Conservation (phyloP, 208 protist species). For the Wallacemonas sp. region DNA sequence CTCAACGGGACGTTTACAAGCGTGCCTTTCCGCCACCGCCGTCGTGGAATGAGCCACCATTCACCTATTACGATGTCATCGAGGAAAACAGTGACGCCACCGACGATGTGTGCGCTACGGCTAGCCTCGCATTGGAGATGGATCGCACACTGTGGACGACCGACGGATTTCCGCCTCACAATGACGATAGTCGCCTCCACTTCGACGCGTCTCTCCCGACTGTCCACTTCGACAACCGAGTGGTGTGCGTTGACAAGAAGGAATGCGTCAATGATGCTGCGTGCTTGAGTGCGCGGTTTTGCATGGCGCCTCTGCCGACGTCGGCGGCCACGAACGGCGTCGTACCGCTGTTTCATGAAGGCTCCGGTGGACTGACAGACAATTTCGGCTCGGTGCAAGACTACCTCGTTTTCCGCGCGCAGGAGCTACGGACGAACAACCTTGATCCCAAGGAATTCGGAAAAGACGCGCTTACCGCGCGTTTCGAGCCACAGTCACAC, state of each 20-base stretch:
- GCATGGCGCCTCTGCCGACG: neutral
- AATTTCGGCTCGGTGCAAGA: neutral
- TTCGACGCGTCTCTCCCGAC: neutral
- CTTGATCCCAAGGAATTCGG: neutral
- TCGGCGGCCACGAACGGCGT: neutral
- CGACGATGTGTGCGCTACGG: neutral
- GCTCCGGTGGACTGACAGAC: neutral
- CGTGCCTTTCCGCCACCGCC: slow-evolving; percentile 7
- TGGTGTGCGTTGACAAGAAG: too few species aligned
- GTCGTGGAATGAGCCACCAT: slow-evolving; percentile 4
- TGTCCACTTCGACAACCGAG: slow-evolving; percentile 2
- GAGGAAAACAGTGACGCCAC: neutral
- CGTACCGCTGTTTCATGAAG: neutral
- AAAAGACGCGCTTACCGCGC: neutral
- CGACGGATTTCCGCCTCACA: neutral
- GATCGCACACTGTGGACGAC: slow-evolving; percentile 4
- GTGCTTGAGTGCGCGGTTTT: slow-evolving; percentile 1
- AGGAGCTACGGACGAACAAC: neutral
- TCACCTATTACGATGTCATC: slow-evolving; percentile 4
- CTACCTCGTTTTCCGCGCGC: slow-evolving; percentile 7
- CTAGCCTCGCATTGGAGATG: neutral
- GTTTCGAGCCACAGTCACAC: neutral
- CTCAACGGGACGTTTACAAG: neutral
- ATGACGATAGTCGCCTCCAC: too few species aligned
- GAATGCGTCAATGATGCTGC: neutral